Evolutionary conservation across 2,329 filamentous ascomycete genomes (phyloP).

Genomic region (Alternaria atra): DNA sequence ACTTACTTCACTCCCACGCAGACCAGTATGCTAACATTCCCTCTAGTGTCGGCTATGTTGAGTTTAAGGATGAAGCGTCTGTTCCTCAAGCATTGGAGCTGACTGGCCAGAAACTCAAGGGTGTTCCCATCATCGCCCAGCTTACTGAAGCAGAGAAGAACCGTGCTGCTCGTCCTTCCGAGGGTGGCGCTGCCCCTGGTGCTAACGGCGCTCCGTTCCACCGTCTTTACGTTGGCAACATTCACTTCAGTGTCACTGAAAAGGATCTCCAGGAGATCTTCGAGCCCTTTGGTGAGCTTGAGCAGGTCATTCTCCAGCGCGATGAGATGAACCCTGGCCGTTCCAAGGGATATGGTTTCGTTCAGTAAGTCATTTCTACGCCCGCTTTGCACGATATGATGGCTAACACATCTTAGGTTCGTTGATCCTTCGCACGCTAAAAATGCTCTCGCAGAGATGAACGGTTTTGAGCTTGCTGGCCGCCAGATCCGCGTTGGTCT

Average conservation of each 20-base stretch:
- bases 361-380: slow-evolving; percentile 75
- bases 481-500: slow-evolving; percentile 98
- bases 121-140: slow-evolving; percentile 98
- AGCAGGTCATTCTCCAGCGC: slow-evolving; percentile 97
- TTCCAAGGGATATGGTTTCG: slow-evolving; percentile 91
- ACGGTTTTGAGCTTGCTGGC: slow-evolving; percentile 96
- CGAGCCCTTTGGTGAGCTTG: slow-evolving; percentile 95
- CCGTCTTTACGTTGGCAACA: slow-evolving; percentile 97
- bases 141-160: slow-evolving; percentile 99
- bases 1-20: neutral
- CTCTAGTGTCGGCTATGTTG: slow-evolving; percentile 93
- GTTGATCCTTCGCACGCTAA: slow-evolving; percentile 89
- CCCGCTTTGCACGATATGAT: neutral
- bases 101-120: slow-evolving; percentile 97
- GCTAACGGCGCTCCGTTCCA: slow-evolving; percentile 93
- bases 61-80: slow-evolving; percentile 96
- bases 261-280: slow-evolving; percentile 95
- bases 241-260: slow-evolving; percentile 99
- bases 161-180: slow-evolving; percentile 84
- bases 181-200: slow-evolving; percentile 65
- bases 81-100: slow-evolving; percentile 94
- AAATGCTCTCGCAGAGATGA: slow-evolving; percentile 98
- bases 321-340: slow-evolving; percentile 74
- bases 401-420: slow-evolving; percentile 70
- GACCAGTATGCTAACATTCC: slow-evolving; percentile 49